Percentiles rank a stretch among this genome's conserved stretches.
These are phyloP conservation scores for Biancaea sappan DNA, from an alignment of 306 rosid species.

Conservation along the genomic window DNA sequence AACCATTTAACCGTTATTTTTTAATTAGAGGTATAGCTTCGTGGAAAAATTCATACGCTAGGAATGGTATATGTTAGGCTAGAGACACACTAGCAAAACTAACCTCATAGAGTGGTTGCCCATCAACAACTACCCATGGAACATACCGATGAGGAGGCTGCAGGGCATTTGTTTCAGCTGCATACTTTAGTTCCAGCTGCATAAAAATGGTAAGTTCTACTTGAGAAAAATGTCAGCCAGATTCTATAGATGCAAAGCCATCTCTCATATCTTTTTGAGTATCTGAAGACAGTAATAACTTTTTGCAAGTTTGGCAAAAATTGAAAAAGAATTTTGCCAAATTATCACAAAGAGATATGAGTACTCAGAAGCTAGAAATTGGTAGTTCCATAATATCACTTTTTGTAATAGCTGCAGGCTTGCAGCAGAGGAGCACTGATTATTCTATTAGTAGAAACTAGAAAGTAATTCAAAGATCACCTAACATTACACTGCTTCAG, in stretches of 20 bases:
- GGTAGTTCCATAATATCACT: not conserved
- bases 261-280: not conserved
- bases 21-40: not conserved
- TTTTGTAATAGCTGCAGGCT: not conserved
- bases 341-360: slow-evolving; percentile 18
- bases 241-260: slow-evolving; percentile 15
- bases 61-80: not conserved
- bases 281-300: slow-evolving; percentile 12
- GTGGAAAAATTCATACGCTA: not conserved
- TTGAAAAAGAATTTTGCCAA: not conserved
- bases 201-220: slow-evolving; percentile 32
- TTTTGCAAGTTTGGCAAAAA: slow-evolving; percentile 1
- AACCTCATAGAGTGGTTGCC: slow-evolving; percentile 84
- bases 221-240: slow-evolving; percentile 12
- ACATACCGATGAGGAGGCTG: slow-evolving; percentile 85
- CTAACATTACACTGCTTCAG: not conserved
- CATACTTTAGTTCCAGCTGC: slow-evolving; percentile 83
- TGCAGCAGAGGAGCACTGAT: not conserved
- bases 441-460: not conserved
- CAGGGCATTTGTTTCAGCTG: slow-evolving; percentile 66
- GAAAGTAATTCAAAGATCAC: slow-evolving; percentile 14
- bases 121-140: slow-evolving; percentile 94
- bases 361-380: slow-evolving; percentile 15
- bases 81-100: slow-evolving; percentile 38
- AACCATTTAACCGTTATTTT: not conserved